Evolutionary conservation across 768 basidiomycete species (phyloP).

Genomic region (Sporobolomyces roseus): DNA sequence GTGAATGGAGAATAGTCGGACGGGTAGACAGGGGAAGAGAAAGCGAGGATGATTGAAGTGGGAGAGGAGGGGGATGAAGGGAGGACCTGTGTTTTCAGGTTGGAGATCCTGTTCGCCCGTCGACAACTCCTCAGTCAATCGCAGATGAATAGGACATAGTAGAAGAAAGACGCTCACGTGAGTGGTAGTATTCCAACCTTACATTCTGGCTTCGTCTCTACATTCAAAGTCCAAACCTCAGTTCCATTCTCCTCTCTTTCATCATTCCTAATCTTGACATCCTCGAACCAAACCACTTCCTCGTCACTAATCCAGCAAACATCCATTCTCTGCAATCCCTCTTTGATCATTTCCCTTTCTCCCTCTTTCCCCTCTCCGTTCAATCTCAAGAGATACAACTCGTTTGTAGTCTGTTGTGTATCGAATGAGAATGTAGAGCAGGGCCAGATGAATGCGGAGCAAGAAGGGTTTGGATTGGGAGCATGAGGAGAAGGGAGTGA

Average conservation of each 20-base stretch:
- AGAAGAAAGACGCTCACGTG: constrained; percentile 24
- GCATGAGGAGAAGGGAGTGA: constrained; percentile 35
- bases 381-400: too few species aligned
- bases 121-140: too few species aligned
- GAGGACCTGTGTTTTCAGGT: too few species aligned
- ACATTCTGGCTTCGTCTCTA: constrained; percentile 28
- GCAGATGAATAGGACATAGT: background rate
- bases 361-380: too few species aligned
- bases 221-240: constrained; percentile 41
- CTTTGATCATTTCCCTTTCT: too few species aligned
- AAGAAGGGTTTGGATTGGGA: constrained; percentile 14
- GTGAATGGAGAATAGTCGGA: constrained; percentile 60
- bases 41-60: constrained; percentile 60
- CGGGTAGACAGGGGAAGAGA: constrained; percentile 78
- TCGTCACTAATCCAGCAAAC: constrained; percentile 18
- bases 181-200: constrained; percentile 39
- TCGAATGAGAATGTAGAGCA: constrained; percentile 17
- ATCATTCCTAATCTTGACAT: constrained; percentile 15
- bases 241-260: constrained; percentile 21
- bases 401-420: constrained; percentile 21
- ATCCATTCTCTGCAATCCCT: too few species aligned
- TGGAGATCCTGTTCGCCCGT: constrained; percentile 17
- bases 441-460: constrained; percentile 26
- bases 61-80: constrained; percentile 48
- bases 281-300: constrained; percentile 7